Base-by-base conservation (phyloP, 2,329 filamentous ascomycete species). In the Samsoniella hepiali region DNA sequence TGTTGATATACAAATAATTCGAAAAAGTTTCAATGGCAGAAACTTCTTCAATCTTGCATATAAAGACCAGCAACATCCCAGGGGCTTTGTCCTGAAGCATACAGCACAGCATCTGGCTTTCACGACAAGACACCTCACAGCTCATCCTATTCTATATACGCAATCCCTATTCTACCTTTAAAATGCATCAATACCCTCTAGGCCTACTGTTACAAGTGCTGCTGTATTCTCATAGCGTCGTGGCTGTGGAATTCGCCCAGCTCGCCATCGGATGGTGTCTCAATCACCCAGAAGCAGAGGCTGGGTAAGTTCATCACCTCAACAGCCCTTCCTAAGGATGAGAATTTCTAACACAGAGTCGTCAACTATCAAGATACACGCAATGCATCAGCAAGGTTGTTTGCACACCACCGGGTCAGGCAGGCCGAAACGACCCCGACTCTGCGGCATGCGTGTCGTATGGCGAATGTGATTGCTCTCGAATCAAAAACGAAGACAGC, bases 401-500 rank as follows among this genome's bases (percentile, higher is more conserved):
- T 27, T 63, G 60, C 44, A 31, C 44, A 17, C 1, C 42, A 34
- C 10, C 44, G 5, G 27, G 10, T 8, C 60, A 34, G 31, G 2
- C 53, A 32, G 38, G 44, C 44, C 15, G 13, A n/a, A 31, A 34
- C 17, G 36, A 50, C 7, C 34, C 53, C 11, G 53, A 22, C 44
- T 36, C 60, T 51, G 53, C 9, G 32, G 59, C 63, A 22, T 73
- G 72, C 59, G 63, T 60, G 27, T 44, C 58, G 1, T 71, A 70
- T 1, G 68, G 68, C 10, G 47, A 64, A 27, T 74, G 72, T 50
- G 72, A 74, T 63, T 74, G 72, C 58, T 67, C 67, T 7, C 60
- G 58, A 10, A 70, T 73, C 45, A 49, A 67, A 34, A 68, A 75
- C 47, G 69, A 71, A 54, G 62, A 72, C 22, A 68, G 73, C 57